These are phyloP conservation scores for Pilatotrama ljubarskyi DNA, from an alignment of 768 basidiomycete species.

Conservation along the genomic window DNA sequence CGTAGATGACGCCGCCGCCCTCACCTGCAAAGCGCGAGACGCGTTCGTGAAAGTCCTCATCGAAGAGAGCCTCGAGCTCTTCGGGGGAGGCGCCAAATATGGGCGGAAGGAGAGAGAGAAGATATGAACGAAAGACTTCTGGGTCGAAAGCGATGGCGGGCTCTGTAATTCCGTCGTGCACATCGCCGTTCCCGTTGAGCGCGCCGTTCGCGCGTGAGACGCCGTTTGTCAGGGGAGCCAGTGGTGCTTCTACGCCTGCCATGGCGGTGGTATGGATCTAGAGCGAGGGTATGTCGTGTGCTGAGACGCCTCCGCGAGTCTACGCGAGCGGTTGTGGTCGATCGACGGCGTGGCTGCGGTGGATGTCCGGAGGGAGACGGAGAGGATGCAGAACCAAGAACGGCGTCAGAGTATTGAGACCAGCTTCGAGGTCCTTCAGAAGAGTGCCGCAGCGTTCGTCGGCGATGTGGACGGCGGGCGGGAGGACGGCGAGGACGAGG, in stretches of 20 bases:
- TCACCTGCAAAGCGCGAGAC: conserved; percentile 77
- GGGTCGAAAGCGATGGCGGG: conserved; percentile 62
- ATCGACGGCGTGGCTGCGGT: conserved; percentile 2
- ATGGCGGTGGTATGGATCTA: conserved; percentile 9
- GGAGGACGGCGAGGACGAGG: neutral
- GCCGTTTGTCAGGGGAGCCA: conserved; percentile 22
- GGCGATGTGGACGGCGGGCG: neutral
- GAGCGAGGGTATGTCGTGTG: neutral
- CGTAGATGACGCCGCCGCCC: conserved; percentile 75
- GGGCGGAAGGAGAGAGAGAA: conserved; percentile 73
- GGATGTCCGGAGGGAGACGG: neutral
- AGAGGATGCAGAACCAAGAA: neutral
- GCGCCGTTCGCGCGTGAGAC: conserved; percentile 19
- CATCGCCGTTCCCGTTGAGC: conserved; percentile 22
- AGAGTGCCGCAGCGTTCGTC: neutral
- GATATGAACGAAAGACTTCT: conserved; percentile 67
- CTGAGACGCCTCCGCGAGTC: neutral
- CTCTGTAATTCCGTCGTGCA: conserved; percentile 33
- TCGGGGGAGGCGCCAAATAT: conserved; percentile 69
- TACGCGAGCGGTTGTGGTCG: neutral
- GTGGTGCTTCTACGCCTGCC: conserved; percentile 18
- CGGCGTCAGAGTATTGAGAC: neutral
- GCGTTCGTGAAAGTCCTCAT: conserved; percentile 72
- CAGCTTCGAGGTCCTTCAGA: neutral
- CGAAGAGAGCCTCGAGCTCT: conserved; percentile 70